Evolutionary conservation across 2,329 filamentous ascomycete species (phyloP), one percentile per base, ranked within the genome.

Genomic region (Sclerotinia trifoliorum): DNA sequence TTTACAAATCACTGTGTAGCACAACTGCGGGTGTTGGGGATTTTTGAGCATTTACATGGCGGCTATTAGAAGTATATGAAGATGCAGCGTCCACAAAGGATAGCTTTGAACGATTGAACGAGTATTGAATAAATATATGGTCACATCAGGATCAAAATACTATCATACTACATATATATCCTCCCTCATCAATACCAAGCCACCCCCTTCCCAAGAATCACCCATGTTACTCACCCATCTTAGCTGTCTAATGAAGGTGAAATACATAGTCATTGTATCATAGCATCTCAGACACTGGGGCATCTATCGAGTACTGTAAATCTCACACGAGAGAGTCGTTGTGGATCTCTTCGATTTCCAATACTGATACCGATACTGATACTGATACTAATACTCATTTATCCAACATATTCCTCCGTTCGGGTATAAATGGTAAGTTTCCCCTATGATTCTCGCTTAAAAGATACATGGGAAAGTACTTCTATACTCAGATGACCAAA

Each of bases 381-480:
- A 8, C 3, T 3, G 26, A 35, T 39, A 39, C 35, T 8, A 5
- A 42, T 11, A 39, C 35, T 10, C 15, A 42, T 11, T 51, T 62
- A 10, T 26, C 21, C 3, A 26, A 63, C 11, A 6, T n/a, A 35
- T 56, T 0, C 19, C 44, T 10, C 8, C 5, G n/a, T 17, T 24
- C 29, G 10, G n/a, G 10, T 10, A 6, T 6, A 26, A 29, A 35
- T 19, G 26, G 21, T 39, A 39, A 26, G n/a, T 46, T 26, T 35
- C 46, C 60, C 46, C 46, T 62, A 51, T 51, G 21, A 19, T 51
- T 24, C 21, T 62, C 60, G 60, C 60, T 62, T 62, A 62, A 46
- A 19, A 39, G 29, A 51, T 24, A 62, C n/a, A 5, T 62, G 29
- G 3, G 8, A 32, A 19, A 51, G 29, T 19, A 24, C 8, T 39